A percentile compares a stretch with the other conserved stretches of the same genome.
Evolutionary conservation across 2,329 filamentous ascomycete species (phyloP).

Genomic region (Colletotrichum paranaense): DNA sequence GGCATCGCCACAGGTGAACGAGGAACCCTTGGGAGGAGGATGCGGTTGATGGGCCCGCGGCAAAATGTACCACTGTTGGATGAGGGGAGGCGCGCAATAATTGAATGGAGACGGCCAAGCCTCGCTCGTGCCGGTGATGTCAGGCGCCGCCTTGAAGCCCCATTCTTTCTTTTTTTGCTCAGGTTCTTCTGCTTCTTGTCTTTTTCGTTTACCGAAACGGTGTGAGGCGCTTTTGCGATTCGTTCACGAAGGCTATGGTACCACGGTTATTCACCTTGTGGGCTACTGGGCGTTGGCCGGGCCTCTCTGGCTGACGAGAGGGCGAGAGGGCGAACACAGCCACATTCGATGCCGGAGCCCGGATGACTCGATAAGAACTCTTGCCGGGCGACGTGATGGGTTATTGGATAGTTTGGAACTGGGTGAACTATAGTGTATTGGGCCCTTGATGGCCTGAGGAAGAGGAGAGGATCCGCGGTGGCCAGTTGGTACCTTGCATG

Average conservation of each 20-base stretch:
- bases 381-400: not conserved
- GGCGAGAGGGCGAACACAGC: slow-evolving; percentile 21
- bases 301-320: no score
- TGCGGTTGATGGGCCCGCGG: not conserved
- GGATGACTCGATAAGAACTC: slow-evolving; percentile 4
- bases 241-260: not conserved
- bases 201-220: not conserved
- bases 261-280: not conserved
- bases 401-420: not conserved
- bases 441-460: not conserved
- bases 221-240: slow-evolving; percentile 4
- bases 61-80: no score
- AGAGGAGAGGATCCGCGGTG: not conserved
- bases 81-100: not conserved
- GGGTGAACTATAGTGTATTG: not conserved
- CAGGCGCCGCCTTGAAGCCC: slow-evolving; percentile 1
- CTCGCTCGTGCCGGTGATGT: slow-evolving; percentile 26
- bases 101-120: slow-evolving; percentile 5
- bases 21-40: slow-evolving; percentile 11
- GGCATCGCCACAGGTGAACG: slow-evolving; percentile 14
- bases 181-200: not conserved
- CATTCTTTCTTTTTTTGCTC: not conserved
- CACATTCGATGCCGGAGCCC: slow-evolving; percentile 5
- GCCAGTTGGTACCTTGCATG: not conserved
- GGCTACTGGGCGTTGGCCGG: not conserved